Evolutionary conservation across 1,284 basidiomycete species (phyloP).

Genomic region (Termitomyces sp.): DNA sequence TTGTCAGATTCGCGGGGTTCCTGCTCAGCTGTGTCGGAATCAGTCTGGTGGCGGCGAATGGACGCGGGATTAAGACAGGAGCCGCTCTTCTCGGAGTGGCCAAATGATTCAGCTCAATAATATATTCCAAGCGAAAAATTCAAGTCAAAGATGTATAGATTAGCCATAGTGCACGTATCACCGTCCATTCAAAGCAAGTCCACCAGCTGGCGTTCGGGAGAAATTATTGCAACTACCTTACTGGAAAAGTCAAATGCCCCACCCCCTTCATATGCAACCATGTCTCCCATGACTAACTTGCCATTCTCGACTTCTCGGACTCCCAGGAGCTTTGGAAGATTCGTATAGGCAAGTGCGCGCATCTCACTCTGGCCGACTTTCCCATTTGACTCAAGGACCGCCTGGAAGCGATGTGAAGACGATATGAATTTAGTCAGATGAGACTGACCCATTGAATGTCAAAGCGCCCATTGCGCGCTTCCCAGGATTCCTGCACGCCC

Average conservation of each 20-base stretch:
- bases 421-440: conserved; percentile 1
- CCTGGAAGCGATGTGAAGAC: conserved; percentile 21
- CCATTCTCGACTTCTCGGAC: conserved; percentile 42
- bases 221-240: conserved; percentile 59
- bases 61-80: conserved; percentile 57
- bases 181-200: conserved; percentile 36
- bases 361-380: conserved; percentile 35
- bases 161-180: conserved; percentile 1
- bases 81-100: conserved; percentile 60
- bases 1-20: conserved; percentile 68
- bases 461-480: conserved; percentile 66
- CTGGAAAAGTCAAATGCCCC: conserved; percentile 54
- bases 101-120: conserved; percentile 24
- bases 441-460: conserved; percentile 63
- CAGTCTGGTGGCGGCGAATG: conserved; percentile 64
- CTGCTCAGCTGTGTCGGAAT: conserved; percentile 74
- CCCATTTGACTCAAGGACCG: conserved; percentile 38
- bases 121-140: too few relatives aligned
- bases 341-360: conserved; percentile 39
- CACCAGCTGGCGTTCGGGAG: conserved; percentile 40
- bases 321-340: conserved; percentile 59
- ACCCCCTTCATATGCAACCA: conserved; percentile 65
- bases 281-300: conserved; percentile 33
- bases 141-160: conserved; percentile 28
- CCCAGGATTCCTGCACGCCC: conserved; percentile 60